Evolutionary conservation across 495 filamentous ascomycete species (phyloP), one percentile per base, ranked within the genome.

Genomic region (Xylaria intraflava): DNA sequence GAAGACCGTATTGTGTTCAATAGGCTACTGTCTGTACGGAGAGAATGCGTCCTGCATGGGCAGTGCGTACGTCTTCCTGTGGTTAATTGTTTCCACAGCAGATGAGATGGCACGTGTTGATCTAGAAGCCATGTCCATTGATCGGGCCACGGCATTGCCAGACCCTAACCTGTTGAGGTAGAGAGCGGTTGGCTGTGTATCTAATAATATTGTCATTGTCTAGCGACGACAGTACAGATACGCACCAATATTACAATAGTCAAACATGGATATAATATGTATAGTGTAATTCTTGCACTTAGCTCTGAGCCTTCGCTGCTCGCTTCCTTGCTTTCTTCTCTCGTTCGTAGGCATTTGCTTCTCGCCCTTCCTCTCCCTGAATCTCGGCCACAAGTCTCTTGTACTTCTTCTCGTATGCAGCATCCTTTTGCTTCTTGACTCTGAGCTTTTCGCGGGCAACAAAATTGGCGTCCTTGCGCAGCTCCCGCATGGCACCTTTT

Each of bases 401-500:
- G 76, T 90, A 93, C 82, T 96, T 97, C 75, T 85, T 82, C 74
- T 96, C 90, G 79, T 96, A 95, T 57, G 85, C 88, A 43, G 72
- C 78, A 72, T 96, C 92, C 72, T 78, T 82, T 72, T 87, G 89
- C 79, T 89, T 95, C 83, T 96, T 96, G 74, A 94, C 80, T 67
- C 79, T 77, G 65, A 99, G 72, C 67, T 86, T 83, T 78, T 96
- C 90, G 59, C 90, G 78, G 30, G 89, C 88, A 69, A 97, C 80
- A 65, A 97, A 96, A 64, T 83, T 85, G 40, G 88, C 87, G 65
- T 97, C 93, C 77, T 96, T 96, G 64, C 93, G 78, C 62, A 99
- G 74, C 71, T 97, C 93, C 56, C 93, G 80, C 75, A 97, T 79
- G 20, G 93, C 93, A 11, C 90, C 93, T 81, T 99, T 99, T 68